A percentile compares a stretch with the other conserved stretches of the same genome.
These are phyloP conservation scores for Xylaria cubensis DNA, from an alignment of 495 filamentous ascomycete genomes.

Conservation along the genomic window DNA sequence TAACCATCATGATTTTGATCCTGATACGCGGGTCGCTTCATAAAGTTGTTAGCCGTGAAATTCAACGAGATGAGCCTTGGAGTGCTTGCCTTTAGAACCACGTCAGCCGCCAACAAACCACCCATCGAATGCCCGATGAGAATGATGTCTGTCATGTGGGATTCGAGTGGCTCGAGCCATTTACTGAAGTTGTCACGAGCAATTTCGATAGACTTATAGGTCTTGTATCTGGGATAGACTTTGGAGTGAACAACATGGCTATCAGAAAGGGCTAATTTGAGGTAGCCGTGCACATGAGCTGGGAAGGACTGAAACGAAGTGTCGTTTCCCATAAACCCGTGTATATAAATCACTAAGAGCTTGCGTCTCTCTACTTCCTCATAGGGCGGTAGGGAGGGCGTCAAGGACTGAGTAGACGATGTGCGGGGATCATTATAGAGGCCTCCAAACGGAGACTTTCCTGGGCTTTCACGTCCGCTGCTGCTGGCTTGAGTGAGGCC, in stretches of 20 bases:
- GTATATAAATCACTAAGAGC: slow-evolving; percentile 83
- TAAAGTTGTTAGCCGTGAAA: slow-evolving; percentile 29
- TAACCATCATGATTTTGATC: slow-evolving; percentile 36
- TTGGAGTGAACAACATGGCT: slow-evolving; percentile 86
- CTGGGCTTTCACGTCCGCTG: neutral
- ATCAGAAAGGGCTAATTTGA: slow-evolving; percentile 70
- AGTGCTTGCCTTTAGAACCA: slow-evolving; percentile 65
- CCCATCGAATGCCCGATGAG: slow-evolving; percentile 92
- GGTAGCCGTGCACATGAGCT: slow-evolving; percentile 80
- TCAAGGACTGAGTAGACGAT: slow-evolving; percentile 68
- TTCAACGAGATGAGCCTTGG: slow-evolving; percentile 1
- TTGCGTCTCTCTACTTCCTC: slow-evolving; percentile 57
- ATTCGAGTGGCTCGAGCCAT: slow-evolving; percentile 84
- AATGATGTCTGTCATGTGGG: slow-evolving; percentile 75
- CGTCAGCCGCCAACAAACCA: slow-evolving; percentile 81
- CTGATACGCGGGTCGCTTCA: slow-evolving; percentile 34
- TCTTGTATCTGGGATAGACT: slow-evolving; percentile 91
- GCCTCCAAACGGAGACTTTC: slow-evolving; percentile 21
- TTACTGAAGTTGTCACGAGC: slow-evolving; percentile 80
- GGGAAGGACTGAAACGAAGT: slow-evolving; percentile 88
- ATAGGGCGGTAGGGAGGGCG: slow-evolving; percentile 52
- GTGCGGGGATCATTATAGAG: slow-evolving; percentile 60
- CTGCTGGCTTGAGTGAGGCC: neutral
- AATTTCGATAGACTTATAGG: slow-evolving; percentile 73
- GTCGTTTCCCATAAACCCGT: slow-evolving; percentile 93